Percentiles rank a stretch among this genome's conserved stretches.
Conservation (phyloP, 108 stramenopile species). For the Pelagomonas calceolata region DNA sequence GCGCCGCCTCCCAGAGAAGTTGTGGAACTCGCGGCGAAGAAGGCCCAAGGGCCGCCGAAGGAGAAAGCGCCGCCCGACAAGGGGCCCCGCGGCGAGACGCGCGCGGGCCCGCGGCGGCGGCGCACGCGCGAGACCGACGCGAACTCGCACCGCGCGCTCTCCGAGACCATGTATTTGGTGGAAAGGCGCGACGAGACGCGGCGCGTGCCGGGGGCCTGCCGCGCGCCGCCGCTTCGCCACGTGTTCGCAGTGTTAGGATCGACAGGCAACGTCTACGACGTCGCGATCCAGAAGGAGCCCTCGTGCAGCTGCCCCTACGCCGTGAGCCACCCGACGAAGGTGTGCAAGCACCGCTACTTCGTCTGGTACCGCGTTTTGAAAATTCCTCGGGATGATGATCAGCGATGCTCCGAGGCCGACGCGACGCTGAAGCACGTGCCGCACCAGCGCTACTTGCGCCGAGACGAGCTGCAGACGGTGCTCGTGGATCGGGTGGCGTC, state of each 20-base stretch:
- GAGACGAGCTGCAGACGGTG: neutral
- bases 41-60: neutral
- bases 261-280: neutral
- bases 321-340: neutral
- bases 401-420: neutral
- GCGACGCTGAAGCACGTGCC: neutral
- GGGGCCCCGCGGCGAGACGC: neutral
- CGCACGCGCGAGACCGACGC: neutral
- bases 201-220: neutral
- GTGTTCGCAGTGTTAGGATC: neutral
- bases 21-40: neutral
- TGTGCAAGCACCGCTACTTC: neutral
- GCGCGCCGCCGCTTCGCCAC: too few species aligned
- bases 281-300: neutral
- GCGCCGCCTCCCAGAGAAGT: neutral
- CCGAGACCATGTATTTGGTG: neutral
- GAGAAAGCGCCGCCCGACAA: neutral
- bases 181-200: neutral
- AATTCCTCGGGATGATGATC: neutral
- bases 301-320: neutral
- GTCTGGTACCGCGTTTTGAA: neutral
- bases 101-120: neutral
- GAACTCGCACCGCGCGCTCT: neutral
- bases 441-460: neutral
- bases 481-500: neutral